These are phyloP conservation scores for Tylopilus intermedius DNA, from an alignment of 768 basidiomycete species.

Conservation along the genomic window DNA sequence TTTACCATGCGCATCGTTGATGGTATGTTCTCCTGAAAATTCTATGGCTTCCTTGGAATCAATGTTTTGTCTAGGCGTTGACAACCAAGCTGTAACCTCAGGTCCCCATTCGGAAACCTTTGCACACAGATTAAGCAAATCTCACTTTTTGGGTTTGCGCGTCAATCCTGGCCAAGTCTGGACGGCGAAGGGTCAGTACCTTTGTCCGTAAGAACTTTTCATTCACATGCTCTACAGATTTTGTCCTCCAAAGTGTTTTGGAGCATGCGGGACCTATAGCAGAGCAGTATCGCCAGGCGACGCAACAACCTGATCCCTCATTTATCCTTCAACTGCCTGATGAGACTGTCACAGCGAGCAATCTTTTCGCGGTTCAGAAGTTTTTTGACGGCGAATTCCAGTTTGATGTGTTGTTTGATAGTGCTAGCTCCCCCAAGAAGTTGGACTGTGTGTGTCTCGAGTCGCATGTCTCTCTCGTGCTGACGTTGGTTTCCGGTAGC, in stretches of 20 bases:
- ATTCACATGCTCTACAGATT: constrained; percentile 38
- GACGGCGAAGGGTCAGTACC: constrained; percentile 68
- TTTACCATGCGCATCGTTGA: constrained; percentile 79
- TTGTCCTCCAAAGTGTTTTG: constrained; percentile 57
- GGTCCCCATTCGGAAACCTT: constrained; percentile 61
- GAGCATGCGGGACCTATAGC: constrained; percentile 52
- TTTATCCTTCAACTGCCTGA: constrained; percentile 74
- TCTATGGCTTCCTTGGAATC: background rate
- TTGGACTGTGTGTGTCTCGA: constrained; percentile 51
- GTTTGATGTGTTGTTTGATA: constrained; percentile 88
- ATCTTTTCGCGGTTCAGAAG: constrained; percentile 86
- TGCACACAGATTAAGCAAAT: constrained; percentile 58
- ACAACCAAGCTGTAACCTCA: constrained; percentile 47
- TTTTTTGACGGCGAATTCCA: constrained; percentile 78
- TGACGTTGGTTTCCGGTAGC: constrained; percentile 38
- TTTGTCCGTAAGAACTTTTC: background rate
- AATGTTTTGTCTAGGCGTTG: constrained; percentile 42
- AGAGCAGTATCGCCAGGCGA: constrained; percentile 45
- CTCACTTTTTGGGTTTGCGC: constrained; percentile 62
- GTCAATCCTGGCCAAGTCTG: constrained; percentile 65
- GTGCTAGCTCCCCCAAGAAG: constrained; percentile 58
- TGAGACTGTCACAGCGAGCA: constrained; percentile 65
- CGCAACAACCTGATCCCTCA: constrained; percentile 69
- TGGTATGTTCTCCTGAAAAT: constrained; percentile 39
- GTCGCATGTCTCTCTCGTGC: background rate